Conservation (phyloP, 2,329 filamentous ascomycete genomes). For the Exophiala xenobiotica region DNA sequence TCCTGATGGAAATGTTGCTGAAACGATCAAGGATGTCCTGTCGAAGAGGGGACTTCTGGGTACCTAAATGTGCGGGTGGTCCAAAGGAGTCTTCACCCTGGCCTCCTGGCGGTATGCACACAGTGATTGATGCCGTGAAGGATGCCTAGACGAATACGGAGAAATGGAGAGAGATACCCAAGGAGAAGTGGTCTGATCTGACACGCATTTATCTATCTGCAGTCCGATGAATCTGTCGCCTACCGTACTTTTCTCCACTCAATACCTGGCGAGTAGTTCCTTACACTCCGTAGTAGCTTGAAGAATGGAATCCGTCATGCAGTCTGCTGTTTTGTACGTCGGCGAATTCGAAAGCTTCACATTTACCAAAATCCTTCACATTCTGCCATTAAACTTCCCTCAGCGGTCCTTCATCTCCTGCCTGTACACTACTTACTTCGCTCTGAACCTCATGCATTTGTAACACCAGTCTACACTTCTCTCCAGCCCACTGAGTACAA, state of each 20-base stretch:
- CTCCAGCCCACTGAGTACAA: not conserved
- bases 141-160: too few relatives aligned
- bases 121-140: too few relatives aligned
- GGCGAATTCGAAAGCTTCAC: too few relatives aligned
- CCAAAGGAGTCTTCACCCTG: not conserved
- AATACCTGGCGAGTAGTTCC: too few relatives aligned
- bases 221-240: not conserved
- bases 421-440: not conserved
- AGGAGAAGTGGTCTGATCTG: conserved; percentile 1
- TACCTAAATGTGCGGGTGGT: not conserved
- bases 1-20: conserved; percentile 11
- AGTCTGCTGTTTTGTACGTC: too few relatives aligned
- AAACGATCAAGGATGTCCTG: conserved; percentile 7
- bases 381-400: not conserved
- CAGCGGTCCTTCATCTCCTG: not conserved
- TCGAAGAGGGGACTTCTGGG: not conserved
- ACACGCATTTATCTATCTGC: too few relatives aligned
- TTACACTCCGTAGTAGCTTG: too few relatives aligned
- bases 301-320: not conserved
- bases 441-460: not conserved
- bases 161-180: too few relatives aligned
- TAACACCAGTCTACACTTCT: not conserved
- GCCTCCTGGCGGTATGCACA: not conserved
- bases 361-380: not conserved
- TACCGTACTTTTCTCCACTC: too few relatives aligned